These are phyloP conservation scores for Pseudovirgaria hyperparasitica DNA, from an alignment of 2,329 filamentous ascomycete species.

Conservation along the genomic window DNA sequence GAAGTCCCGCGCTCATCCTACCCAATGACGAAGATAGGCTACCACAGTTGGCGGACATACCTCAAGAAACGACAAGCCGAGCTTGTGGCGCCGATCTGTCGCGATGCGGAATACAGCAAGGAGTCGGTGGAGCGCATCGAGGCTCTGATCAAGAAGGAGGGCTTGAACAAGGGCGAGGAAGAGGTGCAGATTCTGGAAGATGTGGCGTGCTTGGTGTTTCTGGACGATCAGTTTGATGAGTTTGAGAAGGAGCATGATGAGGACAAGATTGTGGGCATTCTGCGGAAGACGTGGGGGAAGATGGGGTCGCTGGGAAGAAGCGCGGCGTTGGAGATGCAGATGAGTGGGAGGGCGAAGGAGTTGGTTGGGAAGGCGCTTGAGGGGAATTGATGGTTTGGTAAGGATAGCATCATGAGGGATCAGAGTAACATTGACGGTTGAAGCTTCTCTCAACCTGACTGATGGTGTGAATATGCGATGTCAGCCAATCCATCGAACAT, in stretches of 20 bases:
- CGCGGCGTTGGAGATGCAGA: conserved; percentile 20
- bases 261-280: conserved; percentile 54
- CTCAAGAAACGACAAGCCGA: conserved; percentile 61
- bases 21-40: conserved; percentile 62
- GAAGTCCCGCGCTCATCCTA: conserved; percentile 64
- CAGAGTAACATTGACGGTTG: too few species aligned
- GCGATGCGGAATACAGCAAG: conserved; percentile 34
- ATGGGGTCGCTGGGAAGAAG: conserved; percentile 23
- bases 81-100: conserved; percentile 42
- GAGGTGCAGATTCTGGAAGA: conserved; percentile 72
- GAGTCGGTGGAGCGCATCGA: conserved; percentile 51
- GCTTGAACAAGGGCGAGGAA: conserved; percentile 45
- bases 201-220: conserved; percentile 74
- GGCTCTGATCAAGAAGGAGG: conserved; percentile 67
- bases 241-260: conserved; percentile 66
- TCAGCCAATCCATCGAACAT: too few species aligned
- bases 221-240: conserved; percentile 74
- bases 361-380: conserved; percentile 20
- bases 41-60: conserved; percentile 66
- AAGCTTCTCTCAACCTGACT: too few species aligned
- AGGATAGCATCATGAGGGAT: too few species aligned
- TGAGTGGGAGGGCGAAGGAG: conserved; percentile 16
- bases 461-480: too few species aligned
- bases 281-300: conserved; percentile 29
- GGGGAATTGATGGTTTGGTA: conserved; percentile 6